These are phyloP conservation scores for Vitis riparia DNA, from an alignment of 164 flowering plant genomes.

Conservation along the genomic window DNA sequence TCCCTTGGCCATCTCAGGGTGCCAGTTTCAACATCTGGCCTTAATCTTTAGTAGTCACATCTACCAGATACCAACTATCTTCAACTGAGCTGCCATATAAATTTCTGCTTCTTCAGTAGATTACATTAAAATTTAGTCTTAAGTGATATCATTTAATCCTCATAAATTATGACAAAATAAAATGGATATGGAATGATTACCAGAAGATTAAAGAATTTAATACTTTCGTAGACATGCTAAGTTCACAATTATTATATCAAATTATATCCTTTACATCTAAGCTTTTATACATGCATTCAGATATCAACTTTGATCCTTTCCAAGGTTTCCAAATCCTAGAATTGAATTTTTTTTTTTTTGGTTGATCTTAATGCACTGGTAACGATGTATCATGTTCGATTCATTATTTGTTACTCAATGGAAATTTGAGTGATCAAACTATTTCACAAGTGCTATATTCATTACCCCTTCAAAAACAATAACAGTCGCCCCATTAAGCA, in stretches of 20 bases:
- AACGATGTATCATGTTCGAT: neutral
- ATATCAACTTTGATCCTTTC: neutral
- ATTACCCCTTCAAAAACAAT: conserved; percentile 94
- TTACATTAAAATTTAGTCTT: too few relatives aligned
- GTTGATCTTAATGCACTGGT: neutral
- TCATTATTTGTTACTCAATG: neutral
- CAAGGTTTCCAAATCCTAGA: neutral
- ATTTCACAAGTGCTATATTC: neutral
- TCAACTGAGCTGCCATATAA: too few relatives aligned
- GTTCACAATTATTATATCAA: neutral
- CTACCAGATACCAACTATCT: too few relatives aligned
- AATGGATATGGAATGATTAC: neutral
- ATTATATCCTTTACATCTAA: neutral
- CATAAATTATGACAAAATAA: neutral
- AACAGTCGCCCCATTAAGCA: conserved; percentile 84
- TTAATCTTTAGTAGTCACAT: too few relatives aligned
- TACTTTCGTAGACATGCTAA: neutral
- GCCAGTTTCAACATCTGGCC: too few relatives aligned
- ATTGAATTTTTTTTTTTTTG: too few relatives aligned
- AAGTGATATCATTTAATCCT: too few relatives aligned
- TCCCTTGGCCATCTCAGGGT: too few relatives aligned
- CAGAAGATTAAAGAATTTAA: neutral
- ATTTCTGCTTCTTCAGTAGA: too few relatives aligned
- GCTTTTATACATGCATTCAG: conserved; percentile 2
- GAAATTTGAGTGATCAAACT: conserved; percentile 1